Evolutionary conservation across 306 rosid species (phyloP), one percentile per base, ranked within the genome.

Genomic region (Phaseolus lunatus): DNA sequence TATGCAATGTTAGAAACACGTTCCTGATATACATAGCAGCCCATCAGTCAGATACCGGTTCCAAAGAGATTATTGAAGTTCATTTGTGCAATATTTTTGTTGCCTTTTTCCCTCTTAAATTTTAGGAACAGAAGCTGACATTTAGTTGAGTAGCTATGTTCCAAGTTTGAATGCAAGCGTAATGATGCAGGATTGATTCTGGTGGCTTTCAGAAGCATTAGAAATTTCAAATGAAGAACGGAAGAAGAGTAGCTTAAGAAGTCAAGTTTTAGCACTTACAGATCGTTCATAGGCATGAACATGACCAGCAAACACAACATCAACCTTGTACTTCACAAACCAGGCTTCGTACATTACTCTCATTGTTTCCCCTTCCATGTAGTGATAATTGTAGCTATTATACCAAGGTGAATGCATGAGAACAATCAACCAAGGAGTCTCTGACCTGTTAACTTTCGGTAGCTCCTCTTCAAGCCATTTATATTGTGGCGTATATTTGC

Each of bases 261-360:
- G 64, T 0, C 1, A 5, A 41, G 72, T 61, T 48, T 9, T 47
- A 76, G 45, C 13, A 72, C 94, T 86, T 84, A 92, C 96, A 10
- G 97, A 86, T 74, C 98, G 84, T 83, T 94, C 98, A 44, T 94
- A 94, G 39, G 98, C 97, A 73, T 92, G 98, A 24, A 94, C 98
- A 72, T 94, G 98, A 63, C 98, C 97, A 53, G 97, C 86, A 83
- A 83, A 90, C 43, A 92, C 94, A 26, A 94, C 84, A 52, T 94
- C 98, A 5, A 94, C 96, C 83, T 89, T 92, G 92, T 85, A 84
- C 79, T 80, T 1, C 18, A 89, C 95, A 69, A 94, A 92, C 93
- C 89, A 89, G 12, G 77, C 20, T 78, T 94, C 98, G 52, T 18
- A 90, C 91, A 87, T 84, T 4, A 89, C 96, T 86, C 97, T 88